Evolutionary conservation across 495 filamentous ascomycete genomes (phyloP).

Genomic region (Penicillium malachiteum): DNA sequence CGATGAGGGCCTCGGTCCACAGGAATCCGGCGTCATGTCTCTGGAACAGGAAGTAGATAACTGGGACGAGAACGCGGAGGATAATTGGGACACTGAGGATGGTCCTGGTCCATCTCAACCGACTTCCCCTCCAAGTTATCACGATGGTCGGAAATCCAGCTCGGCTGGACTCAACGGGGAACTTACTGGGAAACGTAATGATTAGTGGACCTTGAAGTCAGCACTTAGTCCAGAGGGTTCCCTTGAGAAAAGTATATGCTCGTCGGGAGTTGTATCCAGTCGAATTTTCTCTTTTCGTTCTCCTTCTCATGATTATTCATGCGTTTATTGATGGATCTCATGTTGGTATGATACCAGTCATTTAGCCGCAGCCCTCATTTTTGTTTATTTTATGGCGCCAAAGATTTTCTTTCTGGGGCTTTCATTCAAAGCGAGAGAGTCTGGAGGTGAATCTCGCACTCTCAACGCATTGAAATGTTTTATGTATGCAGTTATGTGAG

Average conservation of each 20-base stretch:
- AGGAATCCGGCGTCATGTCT: constrained; percentile 53
- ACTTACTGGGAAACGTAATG: constrained; percentile 17
- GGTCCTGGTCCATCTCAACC: constrained; percentile 20
- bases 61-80: constrained; percentile 79
- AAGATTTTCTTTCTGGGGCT: constrained; percentile 2
- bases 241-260: background rate
- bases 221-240: background rate
- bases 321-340: constrained; percentile 20
- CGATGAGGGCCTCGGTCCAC: constrained; percentile 51
- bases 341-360: constrained; percentile 20
- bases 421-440: background rate
- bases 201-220: constrained; percentile 7
- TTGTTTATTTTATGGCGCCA: background rate
- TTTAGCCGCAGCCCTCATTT: constrained; percentile 8
- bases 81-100: constrained; percentile 70
- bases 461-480: background rate
- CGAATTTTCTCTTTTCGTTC: background rate
- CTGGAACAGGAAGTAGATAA: constrained; percentile 76
- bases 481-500: constrained; percentile 2
- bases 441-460: background rate
- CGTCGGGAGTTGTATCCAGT: background rate
- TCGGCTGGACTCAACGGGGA: background rate
- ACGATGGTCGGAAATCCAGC: constrained; percentile 13
- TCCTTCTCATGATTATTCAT: constrained; percentile 17
- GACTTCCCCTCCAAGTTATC: constrained; percentile 19